Evolutionary conservation across 768 basidiomycete species (phyloP).

Genomic region (Nidularia sp.): DNA sequence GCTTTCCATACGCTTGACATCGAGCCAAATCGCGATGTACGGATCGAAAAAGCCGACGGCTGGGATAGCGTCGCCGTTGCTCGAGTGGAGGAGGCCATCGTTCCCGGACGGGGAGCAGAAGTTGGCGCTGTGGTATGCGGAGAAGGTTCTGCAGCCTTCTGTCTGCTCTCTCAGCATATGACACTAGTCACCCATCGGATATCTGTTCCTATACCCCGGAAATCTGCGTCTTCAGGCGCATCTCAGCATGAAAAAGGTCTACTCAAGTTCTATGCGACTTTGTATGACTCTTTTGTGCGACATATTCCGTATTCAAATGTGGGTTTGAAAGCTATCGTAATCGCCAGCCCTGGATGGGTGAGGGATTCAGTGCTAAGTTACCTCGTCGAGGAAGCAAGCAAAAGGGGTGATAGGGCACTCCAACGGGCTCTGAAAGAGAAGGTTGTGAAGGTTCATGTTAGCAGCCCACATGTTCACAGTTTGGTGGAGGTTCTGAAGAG

Average conservation of each 20-base stretch:
- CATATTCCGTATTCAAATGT: conserved; percentile 82
- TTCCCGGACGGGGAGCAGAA: conserved; percentile 94
- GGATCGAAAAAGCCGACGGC: conserved; percentile 80
- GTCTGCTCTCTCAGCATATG: conserved; percentile 95
- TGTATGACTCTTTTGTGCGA: conserved; percentile 84
- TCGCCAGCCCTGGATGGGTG: conserved; percentile 97
- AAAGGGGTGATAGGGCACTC: conserved; percentile 80
- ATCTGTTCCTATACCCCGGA: conserved; percentile 85
- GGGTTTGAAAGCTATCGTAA: conserved; percentile 82
- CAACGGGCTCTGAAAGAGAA: conserved; percentile 75
- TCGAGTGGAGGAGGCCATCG: conserved; percentile 82
- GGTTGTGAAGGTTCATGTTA: conserved; percentile 87
- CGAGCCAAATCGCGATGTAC: conserved; percentile 85
- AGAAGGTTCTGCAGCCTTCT: conserved; percentile 93
- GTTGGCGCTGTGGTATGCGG: conserved; percentile 95
- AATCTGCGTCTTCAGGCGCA: conserved; percentile 75
- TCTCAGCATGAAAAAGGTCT: conserved; percentile 93
- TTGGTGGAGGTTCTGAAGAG: conserved; percentile 91
- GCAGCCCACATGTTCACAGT: conserved; percentile 93
- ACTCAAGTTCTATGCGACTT: conserved; percentile 72
- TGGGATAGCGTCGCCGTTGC: conserved; percentile 91
- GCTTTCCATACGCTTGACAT: conserved; percentile 94
- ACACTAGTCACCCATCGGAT: conserved; percentile 90
- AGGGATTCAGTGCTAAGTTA: conserved; percentile 84
- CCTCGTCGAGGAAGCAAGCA: conserved; percentile 76